Evolutionary conservation across 2,329 filamentous ascomycete species (phyloP).

Genomic region (Fusarium sp.): DNA sequence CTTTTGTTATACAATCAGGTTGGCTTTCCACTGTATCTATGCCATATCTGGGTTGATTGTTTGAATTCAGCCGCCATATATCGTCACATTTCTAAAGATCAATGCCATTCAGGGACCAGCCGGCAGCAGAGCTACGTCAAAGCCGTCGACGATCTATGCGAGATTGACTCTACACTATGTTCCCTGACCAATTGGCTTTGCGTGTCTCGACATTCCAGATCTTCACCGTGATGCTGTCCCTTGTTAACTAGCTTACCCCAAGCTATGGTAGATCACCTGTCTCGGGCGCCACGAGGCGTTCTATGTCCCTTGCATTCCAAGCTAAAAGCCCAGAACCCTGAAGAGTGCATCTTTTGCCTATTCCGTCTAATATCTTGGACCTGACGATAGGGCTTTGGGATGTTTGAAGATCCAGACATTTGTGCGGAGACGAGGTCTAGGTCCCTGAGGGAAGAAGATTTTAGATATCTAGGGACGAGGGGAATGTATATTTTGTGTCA

Average conservation of each 20-base stretch:
- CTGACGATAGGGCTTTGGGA: slow-evolving; percentile 22
- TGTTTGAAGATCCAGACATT: slow-evolving; percentile 14
- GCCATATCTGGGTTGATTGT: slow-evolving; percentile 1
- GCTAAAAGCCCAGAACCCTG: slow-evolving; percentile 25
- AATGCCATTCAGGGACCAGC: slow-evolving; percentile 17
- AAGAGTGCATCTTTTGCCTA: slow-evolving; percentile 15
- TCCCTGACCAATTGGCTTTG: neutral
- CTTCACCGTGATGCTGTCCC: slow-evolving; percentile 1
- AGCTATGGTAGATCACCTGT: slow-evolving; percentile 3
- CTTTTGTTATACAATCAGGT: slow-evolving; percentile 11
- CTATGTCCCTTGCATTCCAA: slow-evolving; percentile 31
- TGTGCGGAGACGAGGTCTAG: neutral
- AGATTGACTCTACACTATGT: slow-evolving; percentile 12
- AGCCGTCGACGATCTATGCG: slow-evolving; percentile 1
- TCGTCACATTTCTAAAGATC: slow-evolving; percentile 27
- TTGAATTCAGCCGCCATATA: slow-evolving; percentile 29
- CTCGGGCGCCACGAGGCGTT: slow-evolving; percentile 25
- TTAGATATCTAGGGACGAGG: slow-evolving; percentile 1
- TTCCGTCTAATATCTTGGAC: slow-evolving; percentile 28
- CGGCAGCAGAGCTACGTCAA: slow-evolving; percentile 9
- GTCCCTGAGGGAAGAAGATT: neutral
- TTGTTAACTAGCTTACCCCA: slow-evolving; percentile 1
- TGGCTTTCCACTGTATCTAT: neutral
- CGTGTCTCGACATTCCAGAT: slow-evolving; percentile 23
- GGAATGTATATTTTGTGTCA: neutral